A percentile compares a stretch with the other conserved stretches of the same genome.
Evolutionary conservation across 805 yeast species (phyloP).

Genomic region (Teunomyces lycoperdinae): DNA sequence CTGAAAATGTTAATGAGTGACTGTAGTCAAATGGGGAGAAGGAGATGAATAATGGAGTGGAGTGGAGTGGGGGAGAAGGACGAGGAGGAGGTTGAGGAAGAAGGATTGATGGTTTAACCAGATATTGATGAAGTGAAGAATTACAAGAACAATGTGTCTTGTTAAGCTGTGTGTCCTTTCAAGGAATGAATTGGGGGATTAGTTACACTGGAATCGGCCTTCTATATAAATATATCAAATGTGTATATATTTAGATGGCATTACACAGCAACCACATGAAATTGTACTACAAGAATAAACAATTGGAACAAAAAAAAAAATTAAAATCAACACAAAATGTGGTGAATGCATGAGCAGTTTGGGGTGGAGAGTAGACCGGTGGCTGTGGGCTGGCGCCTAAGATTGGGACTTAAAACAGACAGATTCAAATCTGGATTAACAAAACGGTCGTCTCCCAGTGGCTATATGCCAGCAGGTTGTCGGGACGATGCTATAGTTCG

Average conservation of each 20-base stretch:
- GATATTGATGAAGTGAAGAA: too few species aligned
- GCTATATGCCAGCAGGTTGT: background rate
- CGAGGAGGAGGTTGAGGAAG: too few species aligned
- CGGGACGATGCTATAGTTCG: background rate
- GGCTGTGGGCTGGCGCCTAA: background rate
- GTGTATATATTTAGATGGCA: background rate
- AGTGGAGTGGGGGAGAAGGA: too few species aligned
- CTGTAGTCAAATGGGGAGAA: too few species aligned
- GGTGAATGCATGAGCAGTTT: background rate
- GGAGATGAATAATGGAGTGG: too few species aligned
- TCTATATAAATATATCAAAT: background rate
- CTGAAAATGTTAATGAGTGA: too few species aligned
- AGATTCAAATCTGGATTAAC: background rate
- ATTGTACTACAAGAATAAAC: background rate
- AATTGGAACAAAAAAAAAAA: slow-evolving; percentile 1
- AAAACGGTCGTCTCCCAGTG: background rate
- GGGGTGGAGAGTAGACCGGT: background rate
- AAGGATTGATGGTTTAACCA: too few species aligned
- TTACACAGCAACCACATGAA: slow-evolving; percentile 2
- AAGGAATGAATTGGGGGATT: background rate
- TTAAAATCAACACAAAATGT: background rate
- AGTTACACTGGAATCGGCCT: background rate
- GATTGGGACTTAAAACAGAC: background rate
- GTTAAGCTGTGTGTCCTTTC: too few species aligned
- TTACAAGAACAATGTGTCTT: too few species aligned